A percentile compares a stretch with the other conserved stretches of the same genome.
Conservation (phyloP, 257 asterid genomes). For the Striga asiatica region DNA sequence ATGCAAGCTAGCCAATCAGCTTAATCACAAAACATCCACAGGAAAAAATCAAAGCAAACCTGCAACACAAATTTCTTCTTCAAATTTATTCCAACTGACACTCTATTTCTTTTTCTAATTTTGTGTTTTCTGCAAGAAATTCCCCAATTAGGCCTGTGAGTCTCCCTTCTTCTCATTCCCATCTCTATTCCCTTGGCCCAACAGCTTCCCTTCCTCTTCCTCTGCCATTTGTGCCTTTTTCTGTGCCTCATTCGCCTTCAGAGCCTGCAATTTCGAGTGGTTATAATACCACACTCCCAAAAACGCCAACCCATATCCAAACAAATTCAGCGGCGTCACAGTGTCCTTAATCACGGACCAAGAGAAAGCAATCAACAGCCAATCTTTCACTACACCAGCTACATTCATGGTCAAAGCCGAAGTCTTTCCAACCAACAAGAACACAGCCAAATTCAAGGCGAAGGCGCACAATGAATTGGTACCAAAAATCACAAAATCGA, state of each 20-base stretch:
- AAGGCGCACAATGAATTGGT: not conserved
- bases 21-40: too few relatives aligned
- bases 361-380: not conserved
- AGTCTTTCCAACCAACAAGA: not conserved
- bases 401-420: slow-evolving; percentile 1
- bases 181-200: not conserved
- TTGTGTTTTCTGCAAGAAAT: too few relatives aligned
- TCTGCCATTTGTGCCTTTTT: slow-evolving; percentile 7
- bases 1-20: too few relatives aligned
- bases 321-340: not conserved
- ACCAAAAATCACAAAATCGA: not conserved
- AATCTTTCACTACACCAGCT: not conserved
- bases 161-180: not conserved
- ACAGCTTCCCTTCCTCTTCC: slow-evolving; percentile 10
- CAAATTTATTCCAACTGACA: too few relatives aligned
- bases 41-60: too few relatives aligned
- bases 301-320: not conserved
- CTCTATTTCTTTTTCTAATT: too few relatives aligned
- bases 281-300: not conserved
- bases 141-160: not conserved
- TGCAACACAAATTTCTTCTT: too few relatives aligned
- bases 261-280: not conserved
- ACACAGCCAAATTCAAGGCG: not conserved
- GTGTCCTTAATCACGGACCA: not conserved
- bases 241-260: slow-evolving; percentile 2